A percentile compares a stretch with the other conserved stretches of the same genome.
These are phyloP conservation scores for Penicillium sp. DNA, from an alignment of 2,329 filamentous ascomycete species.

Conservation along the genomic window DNA sequence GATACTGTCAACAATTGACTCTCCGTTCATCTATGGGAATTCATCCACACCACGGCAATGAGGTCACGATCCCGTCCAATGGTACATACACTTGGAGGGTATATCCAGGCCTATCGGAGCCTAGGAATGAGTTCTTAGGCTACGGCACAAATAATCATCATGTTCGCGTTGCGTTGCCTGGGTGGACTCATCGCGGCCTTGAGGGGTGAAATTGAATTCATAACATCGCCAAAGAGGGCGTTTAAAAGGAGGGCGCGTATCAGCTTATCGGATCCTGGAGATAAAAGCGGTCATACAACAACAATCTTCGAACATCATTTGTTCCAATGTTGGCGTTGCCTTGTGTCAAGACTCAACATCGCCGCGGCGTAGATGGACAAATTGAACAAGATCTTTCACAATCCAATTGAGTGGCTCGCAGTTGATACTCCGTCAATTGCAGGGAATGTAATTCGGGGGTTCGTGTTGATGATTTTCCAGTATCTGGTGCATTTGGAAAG, in stretches of 20 bases:
- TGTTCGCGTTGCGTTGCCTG: not conserved
- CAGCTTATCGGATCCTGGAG: not conserved
- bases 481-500: not conserved
- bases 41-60: too few relatives aligned
- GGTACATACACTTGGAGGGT: too few relatives aligned
- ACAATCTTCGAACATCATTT: too few relatives aligned
- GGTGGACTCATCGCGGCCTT: not conserved
- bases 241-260: not conserved
- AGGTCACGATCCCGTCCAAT: not conserved
- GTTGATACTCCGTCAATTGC: not conserved
- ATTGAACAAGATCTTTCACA: too few relatives aligned
- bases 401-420: not conserved
- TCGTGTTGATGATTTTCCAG: too few relatives aligned
- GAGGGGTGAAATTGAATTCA: not conserved
- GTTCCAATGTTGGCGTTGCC: not conserved
- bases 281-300: too few relatives aligned
- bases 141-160: not conserved
- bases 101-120: not conserved
- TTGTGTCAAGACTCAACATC: too few relatives aligned
- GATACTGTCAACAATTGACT: not conserved
- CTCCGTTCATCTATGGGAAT: not conserved
- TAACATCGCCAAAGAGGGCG: not conserved
- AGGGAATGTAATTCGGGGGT: too few relatives aligned
- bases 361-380: too few relatives aligned
- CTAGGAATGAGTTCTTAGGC: not conserved